Conservation (phyloP, 345 rosid genomes). For the Turritis glabra region DNA sequence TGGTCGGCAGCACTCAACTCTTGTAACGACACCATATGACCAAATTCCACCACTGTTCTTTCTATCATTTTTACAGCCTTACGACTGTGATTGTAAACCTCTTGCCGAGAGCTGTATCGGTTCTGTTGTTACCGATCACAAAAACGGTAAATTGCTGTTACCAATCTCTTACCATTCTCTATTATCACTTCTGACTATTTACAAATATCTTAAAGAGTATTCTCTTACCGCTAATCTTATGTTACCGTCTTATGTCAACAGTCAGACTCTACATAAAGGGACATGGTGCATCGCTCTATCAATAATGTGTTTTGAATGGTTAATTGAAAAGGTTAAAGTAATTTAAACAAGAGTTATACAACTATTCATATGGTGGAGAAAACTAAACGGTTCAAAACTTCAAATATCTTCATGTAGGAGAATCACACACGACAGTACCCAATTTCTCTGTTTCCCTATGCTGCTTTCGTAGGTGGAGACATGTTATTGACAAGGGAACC, state of each 20-base stretch:
- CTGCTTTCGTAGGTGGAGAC: slow-evolving; percentile 73
- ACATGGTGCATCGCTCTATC: background rate
- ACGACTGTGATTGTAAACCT: too few relatives aligned
- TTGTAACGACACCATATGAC: too few relatives aligned
- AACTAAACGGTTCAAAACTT: slow-evolving; percentile 7
- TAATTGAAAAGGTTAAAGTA: background rate
- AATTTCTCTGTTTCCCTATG: slow-evolving; percentile 17
- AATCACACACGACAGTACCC: background rate
- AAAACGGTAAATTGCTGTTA: too few relatives aligned
- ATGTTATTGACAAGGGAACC: slow-evolving; percentile 56
- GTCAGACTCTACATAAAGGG: background rate
- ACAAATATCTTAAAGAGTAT: background rate
- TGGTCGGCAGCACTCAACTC: too few relatives aligned
- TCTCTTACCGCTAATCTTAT: background rate
- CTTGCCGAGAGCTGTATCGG: too few relatives aligned
- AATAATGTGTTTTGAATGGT: background rate
- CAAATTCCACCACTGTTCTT: too few relatives aligned
- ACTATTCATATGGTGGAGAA: background rate
- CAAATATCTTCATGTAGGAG: slow-evolving; percentile 11
- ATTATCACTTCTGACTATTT: background rate
- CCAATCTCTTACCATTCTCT: background rate
- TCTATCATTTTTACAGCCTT: too few relatives aligned
- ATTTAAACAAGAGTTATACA: background rate
- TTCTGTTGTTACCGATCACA: too few relatives aligned
- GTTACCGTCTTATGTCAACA: background rate